These are phyloP conservation scores for Cardamine resedifolia DNA, from an alignment of 345 rosid genomes.

Conservation along the genomic window DNA sequence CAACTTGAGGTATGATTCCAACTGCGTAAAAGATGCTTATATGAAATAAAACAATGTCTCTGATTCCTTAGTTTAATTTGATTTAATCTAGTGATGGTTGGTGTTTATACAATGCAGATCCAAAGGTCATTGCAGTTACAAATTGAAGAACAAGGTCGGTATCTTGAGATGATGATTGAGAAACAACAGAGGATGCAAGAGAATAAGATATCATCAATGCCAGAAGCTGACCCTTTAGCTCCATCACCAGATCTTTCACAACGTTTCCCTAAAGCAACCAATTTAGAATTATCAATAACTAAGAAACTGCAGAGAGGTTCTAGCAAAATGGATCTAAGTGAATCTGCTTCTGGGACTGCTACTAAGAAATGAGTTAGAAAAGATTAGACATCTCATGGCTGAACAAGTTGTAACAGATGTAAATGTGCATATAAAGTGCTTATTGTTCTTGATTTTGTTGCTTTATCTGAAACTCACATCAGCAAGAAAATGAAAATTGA, in stretches of 20 bases:
- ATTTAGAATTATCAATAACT: constrained; percentile 25
- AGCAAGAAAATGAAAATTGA: not conserved
- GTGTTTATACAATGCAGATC: constrained; percentile 25
- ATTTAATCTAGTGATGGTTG: not conserved
- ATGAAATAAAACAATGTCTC: constrained; percentile 2
- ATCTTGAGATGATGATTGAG: constrained; percentile 60
- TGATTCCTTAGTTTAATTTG: not conserved
- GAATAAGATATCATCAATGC: constrained; percentile 35
- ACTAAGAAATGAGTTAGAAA: constrained; percentile 42
- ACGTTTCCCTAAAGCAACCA: constrained; percentile 14
- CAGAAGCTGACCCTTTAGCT: constrained; percentile 33
- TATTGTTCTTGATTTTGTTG: not conserved
- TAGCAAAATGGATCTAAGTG: constrained; percentile 7
- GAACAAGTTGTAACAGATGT: not conserved
- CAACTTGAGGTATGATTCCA: constrained; percentile 76
- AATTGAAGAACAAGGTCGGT: constrained; percentile 37
- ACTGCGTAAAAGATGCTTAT: too few relatives aligned
- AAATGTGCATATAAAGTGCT: not conserved
- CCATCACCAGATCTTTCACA: constrained; percentile 22
- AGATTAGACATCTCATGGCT: constrained; percentile 31
- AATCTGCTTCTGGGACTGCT: constrained; percentile 13
- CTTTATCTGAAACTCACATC: constrained; percentile 1
- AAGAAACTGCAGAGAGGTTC: constrained; percentile 7
- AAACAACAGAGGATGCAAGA: constrained; percentile 53
- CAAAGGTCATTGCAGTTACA: constrained; percentile 32